These are phyloP conservation scores for Pterocarpus santalinus DNA, from an alignment of 306 rosid genomes.

Conservation along the genomic window DNA sequence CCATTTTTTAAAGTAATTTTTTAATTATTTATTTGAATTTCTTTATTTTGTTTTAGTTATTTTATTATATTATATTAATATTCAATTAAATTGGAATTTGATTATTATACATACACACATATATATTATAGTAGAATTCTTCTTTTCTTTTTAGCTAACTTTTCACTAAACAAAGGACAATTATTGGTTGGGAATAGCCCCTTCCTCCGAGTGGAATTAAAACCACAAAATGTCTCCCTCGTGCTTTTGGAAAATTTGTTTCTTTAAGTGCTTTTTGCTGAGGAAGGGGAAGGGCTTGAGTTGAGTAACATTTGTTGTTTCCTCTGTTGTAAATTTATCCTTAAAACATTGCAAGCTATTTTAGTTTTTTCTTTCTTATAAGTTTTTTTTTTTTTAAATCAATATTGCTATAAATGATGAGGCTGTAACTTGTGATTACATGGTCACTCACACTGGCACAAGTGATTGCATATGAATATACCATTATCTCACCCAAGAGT, in stretches of 20 bases:
- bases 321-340: constrained; percentile 31
- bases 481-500: neutral
- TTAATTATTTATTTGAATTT: no score
- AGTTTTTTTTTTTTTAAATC: no score
- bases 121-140: no score
- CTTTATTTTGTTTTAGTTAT: no score
- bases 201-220: constrained; percentile 9
- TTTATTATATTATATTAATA: no score
- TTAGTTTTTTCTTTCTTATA: neutral
- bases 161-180: neutral
- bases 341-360: neutral
- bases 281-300: constrained; percentile 16
- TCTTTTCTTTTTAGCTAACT: no score
- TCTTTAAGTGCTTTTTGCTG: neutral
- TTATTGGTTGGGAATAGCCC: constrained; percentile 28
- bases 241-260: constrained; percentile 14
- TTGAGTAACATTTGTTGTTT: constrained; percentile 17
- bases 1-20: no score
- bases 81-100: no score
- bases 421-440: constrained; percentile 13
- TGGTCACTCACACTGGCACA: neutral
- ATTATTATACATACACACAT: no score
- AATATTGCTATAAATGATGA: neutral
- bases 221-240: neutral
- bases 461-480: constrained; percentile 3